Evolutionary conservation across 108 stramenopile genomes (phyloP), one percentile per base, ranked within the genome.

Genomic region (Aureococcus anophagefferens): DNA sequence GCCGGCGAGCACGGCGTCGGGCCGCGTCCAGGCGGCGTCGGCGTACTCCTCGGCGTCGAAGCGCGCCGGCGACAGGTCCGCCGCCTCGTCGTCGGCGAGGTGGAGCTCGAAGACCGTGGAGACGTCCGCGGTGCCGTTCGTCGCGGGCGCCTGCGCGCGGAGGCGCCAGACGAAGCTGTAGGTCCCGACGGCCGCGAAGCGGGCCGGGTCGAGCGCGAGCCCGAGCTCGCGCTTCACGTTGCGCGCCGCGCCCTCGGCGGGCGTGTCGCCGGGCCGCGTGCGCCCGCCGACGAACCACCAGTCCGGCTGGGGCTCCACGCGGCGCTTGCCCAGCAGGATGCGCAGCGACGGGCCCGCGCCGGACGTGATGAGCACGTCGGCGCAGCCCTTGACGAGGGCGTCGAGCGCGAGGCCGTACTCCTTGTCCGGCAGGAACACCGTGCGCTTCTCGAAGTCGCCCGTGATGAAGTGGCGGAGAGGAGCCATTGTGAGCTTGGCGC

Each of bases 211-310:
- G 17, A 83, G 71, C 46, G 69, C 73, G 36, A 83, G 68, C 34
- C 66, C 73, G 63, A 80, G 63, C 66, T 83, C 82, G 7, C 82
- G 79, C 17, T 15, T 21, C 33, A 83, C 74, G 1, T 80, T 33
- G 0, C 82, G 72, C 40, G 68, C 75, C 31, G 73, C 66, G 25
- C 72, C 71, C 72, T 77, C 67, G 25, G 77, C 67, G 63, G 82
- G 82, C 17, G 82, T 77, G 62, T 83, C 82, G 9, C 82, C 82
- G 32, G 82, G 82, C 64, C 80, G 77, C 29, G 80, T 80, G 21
- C 82, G 44, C 11, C 82, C 82, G 21, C 82, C 82, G 45, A 83
- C 66, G 76, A 83, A 83, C 82, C 82, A 83, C 82, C 82, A 83
- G 66, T 83, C 82, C 21, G 82, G 82, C 63, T 83, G 82, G 21